Evolutionary conservation across 257 asterid genomes (phyloP).

Genomic region (Salvia hispanica): DNA sequence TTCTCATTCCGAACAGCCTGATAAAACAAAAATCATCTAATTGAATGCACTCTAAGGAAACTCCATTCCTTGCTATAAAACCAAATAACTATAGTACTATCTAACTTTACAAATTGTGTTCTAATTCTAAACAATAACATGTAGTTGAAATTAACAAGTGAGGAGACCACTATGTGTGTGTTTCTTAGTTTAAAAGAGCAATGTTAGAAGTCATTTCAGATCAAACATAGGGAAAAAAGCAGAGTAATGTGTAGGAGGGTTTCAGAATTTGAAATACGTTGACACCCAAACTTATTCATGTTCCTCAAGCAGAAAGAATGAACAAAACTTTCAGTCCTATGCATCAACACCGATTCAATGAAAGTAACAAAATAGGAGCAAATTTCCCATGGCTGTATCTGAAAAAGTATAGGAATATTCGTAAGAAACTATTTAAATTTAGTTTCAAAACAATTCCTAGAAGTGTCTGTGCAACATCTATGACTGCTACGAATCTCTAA

Average conservation of each 20-base stretch:
- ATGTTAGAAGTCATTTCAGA: conserved; percentile 4
- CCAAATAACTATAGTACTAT: conserved; percentile 14
- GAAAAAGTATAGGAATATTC: neutral
- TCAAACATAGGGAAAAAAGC: neutral
- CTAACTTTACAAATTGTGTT: conserved; percentile 12
- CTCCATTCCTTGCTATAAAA: neutral
- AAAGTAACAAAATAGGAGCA: neutral
- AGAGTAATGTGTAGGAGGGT: neutral
- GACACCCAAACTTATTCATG: neutral
- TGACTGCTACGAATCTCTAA: neutral
- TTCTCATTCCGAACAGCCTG: conserved; percentile 83
- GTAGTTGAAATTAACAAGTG: conserved; percentile 1
- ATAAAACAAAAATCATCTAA: conserved; percentile 28
- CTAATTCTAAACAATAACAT: conserved; percentile 1
- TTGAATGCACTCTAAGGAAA: neutral
- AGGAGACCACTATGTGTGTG: neutral
- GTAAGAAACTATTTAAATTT: neutral
- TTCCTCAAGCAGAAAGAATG: conserved; percentile 12
- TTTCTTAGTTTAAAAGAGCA: neutral
- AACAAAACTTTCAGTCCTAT: conserved; percentile 1
- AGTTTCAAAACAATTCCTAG: neutral
- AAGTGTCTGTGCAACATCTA: neutral
- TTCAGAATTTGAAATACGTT: neutral
- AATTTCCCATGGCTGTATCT: neutral
- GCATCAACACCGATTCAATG: neutral